Base-by-base conservation (phyloP, 306 rosid genomes). In the Canavalia gladiata region DNA sequence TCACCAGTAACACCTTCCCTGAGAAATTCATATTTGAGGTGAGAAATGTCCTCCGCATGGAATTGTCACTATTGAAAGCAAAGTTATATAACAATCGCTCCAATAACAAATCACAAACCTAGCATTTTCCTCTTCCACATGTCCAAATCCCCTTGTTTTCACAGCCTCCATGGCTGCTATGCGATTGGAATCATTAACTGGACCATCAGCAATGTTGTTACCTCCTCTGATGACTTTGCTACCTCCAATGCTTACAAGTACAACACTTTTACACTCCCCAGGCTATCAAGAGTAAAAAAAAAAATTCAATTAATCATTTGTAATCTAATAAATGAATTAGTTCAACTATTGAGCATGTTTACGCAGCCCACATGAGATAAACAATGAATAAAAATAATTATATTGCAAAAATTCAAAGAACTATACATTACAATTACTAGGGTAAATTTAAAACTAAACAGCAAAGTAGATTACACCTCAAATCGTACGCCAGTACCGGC, bases 401-500 rank as follows among this genome's bases (percentile, higher is more conserved):
- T 7, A 50, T 45, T 55, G 62, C 57, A 41, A 49, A 58, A 7
- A 5, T 31, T 68, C 68, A 68, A 68, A 33, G 29, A 76, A 50
- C 52, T 13, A 50, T 7, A 39, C 57, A 50, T 39, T 76, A 72
- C 13, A 62, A 46, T 63, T 70, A 51, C 68, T 59, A 57, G 18
- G 62, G 12, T 33, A 84, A 78, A 70, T 60, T 43, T 13, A 50
- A 68, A 69, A 41, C 8, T 46, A 72, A 70, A 54, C 30, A 70
- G 18, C 49, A 80, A 33, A 49, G 35, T 51, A 86, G 58, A 65
- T 79, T 64, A 59, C 31, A 95, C 99, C 99, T 95, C 99, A 71
- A 93, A 95, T 65, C 99, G 91, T 74, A 76, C 86, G 71, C 97
- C 94, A 47, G 92, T 90, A 86, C 99, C 98, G n/a, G 99, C 90